phyloP scores from a whole-genome alignment of 345 rosid genomes.

The Acer saccharum region DNA sequence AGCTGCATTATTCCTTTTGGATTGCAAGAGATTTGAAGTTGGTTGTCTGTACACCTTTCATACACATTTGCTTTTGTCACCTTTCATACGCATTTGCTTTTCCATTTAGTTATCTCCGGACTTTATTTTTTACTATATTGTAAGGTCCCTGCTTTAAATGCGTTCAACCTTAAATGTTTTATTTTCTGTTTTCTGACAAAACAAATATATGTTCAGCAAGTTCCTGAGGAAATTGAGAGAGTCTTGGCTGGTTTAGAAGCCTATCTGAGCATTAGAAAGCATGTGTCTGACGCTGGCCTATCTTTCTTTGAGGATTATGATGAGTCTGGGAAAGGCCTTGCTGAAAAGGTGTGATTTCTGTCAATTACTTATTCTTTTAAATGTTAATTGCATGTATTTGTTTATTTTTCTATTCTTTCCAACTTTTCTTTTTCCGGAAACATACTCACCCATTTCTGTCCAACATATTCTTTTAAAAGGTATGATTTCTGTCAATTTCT shows the following conservation, averaged over 20 bases:
- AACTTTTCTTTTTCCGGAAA: neutral
- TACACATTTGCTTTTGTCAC: neutral
- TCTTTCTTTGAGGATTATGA: slow-evolving; percentile 68
- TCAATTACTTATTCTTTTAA: neutral
- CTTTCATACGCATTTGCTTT: neutral
- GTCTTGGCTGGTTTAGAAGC: slow-evolving; percentile 91
- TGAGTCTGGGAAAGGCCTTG: slow-evolving; percentile 43
- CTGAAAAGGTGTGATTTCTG: slow-evolving; percentile 57
- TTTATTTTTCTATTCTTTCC: neutral
- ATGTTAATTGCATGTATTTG: neutral
- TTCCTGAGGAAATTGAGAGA: slow-evolving; percentile 93
- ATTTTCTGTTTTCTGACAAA: slow-evolving; percentile 5
- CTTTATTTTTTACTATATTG: neutral
- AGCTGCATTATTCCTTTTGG: neutral
- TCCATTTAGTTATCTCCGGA: neutral
- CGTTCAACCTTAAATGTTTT: neutral
- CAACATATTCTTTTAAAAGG: too few relatives aligned
- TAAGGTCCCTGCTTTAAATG: slow-evolving; percentile 5
- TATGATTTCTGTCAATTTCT: neutral
- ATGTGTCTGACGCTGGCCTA: slow-evolving; percentile 62
- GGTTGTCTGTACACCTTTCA: neutral
- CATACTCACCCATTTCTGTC: neutral
- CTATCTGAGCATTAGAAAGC: slow-evolving; percentile 89
- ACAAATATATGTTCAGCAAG: slow-evolving; percentile 63
- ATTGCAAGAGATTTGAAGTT: neutral